These are phyloP conservation scores for Acorus calamus DNA, from an alignment of 106 monocot species.

Conservation along the genomic window DNA sequence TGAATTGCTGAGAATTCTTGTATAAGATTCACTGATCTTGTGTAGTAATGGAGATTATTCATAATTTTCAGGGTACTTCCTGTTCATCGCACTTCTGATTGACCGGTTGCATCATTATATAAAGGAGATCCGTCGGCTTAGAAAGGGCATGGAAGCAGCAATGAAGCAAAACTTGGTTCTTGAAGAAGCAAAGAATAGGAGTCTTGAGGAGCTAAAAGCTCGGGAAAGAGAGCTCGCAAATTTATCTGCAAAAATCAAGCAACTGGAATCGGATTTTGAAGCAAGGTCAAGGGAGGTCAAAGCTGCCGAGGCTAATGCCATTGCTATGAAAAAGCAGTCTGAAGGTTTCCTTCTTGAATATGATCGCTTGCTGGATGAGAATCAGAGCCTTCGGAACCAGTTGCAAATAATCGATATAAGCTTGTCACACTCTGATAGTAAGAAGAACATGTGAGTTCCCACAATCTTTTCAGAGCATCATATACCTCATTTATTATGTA, in stretches of 20 bases:
- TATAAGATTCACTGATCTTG: background rate
- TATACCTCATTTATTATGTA: too few relatives aligned
- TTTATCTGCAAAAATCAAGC: conserved; percentile 31
- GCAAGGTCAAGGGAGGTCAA: conserved; percentile 33
- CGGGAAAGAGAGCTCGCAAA: conserved; percentile 31
- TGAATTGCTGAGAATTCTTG: too few relatives aligned
- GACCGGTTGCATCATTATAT: conserved; percentile 88
- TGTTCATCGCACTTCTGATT: conserved; percentile 65
- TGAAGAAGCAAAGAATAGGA: conserved; percentile 55
- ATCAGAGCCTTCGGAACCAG: conserved; percentile 54
- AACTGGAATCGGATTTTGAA: conserved; percentile 26
- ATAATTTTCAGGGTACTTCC: conserved; percentile 48
- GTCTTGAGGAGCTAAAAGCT: conserved; percentile 29
- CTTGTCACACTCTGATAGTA: conserved; percentile 52
- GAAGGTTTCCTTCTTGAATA: conserved; percentile 68
- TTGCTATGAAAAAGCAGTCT: conserved; percentile 59
- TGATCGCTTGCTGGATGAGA: conserved; percentile 62
- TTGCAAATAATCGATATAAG: conserved; percentile 52
- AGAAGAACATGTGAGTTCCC: conserved; percentile 21
- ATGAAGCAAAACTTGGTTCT: conserved; percentile 49
- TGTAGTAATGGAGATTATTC: background rate
- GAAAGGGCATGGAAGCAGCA: conserved; percentile 53
- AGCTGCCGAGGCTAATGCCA: conserved; percentile 36
- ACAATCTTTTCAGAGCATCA: too few relatives aligned
- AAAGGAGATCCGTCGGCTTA: conserved; percentile 45